A percentile compares a stretch with the other conserved stretches of the same genome.
phyloP scores from a whole-genome alignment of 2,329 filamentous ascomycete genomes.

The Talaromyces sp. region DNA sequence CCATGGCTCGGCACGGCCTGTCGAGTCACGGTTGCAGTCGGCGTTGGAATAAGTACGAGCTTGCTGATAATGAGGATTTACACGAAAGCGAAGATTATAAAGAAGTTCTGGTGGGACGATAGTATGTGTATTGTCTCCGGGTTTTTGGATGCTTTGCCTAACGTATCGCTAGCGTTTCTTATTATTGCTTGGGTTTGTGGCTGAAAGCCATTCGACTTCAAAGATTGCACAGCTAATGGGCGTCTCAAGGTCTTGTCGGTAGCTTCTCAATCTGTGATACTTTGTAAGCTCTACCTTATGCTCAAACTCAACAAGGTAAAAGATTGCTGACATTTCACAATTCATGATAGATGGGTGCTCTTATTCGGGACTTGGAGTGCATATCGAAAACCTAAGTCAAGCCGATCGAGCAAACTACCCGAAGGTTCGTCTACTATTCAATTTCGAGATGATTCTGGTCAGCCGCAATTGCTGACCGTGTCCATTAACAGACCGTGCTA shows the following conservation, averaged over 20 bases:
- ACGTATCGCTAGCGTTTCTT: not conserved
- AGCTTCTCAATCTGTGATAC: not conserved
- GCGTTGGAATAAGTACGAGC: not conserved
- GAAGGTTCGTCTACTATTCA: not conserved
- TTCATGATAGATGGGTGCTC: not conserved
- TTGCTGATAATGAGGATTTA: slow-evolving; percentile 16
- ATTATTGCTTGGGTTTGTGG: slow-evolving; percentile 16
- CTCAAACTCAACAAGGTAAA: no score
- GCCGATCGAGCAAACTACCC: not conserved
- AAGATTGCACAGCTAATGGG: not conserved
- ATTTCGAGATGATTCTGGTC: no score
- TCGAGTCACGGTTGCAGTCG: not conserved
- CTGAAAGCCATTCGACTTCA: not conserved
- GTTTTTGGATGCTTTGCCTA: not conserved
- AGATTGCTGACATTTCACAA: not conserved
- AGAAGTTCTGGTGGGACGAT: slow-evolving; percentile 23
- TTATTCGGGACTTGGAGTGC: slow-evolving; percentile 2
- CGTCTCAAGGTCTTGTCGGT: not conserved
- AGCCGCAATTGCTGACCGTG: not conserved
- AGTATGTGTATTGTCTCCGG: slow-evolving; percentile 1
- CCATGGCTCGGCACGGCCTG: not conserved
- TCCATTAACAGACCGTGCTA: not conserved
- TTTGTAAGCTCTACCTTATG: not conserved
- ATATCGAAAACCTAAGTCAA: not conserved
- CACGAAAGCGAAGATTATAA: slow-evolving; percentile 19